Base-by-base conservation (phyloP, 2,329 filamentous ascomycete genomes). In the Ophiostoma triangulosporum region DNA sequence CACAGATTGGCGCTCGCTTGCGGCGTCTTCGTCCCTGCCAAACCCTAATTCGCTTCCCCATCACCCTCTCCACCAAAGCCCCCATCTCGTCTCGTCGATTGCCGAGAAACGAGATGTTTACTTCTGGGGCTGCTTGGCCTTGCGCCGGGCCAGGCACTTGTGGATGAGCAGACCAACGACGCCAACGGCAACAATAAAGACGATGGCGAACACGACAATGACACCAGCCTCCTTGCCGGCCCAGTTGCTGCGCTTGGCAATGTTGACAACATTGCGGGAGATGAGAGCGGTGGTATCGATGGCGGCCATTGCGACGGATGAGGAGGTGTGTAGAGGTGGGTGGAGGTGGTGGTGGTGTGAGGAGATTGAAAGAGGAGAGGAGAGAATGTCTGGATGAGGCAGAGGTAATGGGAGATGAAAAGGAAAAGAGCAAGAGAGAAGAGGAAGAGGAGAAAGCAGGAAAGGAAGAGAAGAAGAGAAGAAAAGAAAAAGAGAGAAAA, bases 201-300 rank as follows among this genome's bases (percentile, higher is more conserved):
- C 70, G 60, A 83, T 78, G 65, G 68, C 72, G 66, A 83, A 80
- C 54, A 83, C 80, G 58, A 82, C 68, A 50, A 83, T 71, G 57
- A 82, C 77, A 65, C 80, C 80, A 45, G 75, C 71, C 62, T 83
- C 75, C 31, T 66, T 61, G 57, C 66, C 60, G 24, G 79, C 77
- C 75, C 76, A 83, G 70, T 81, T 78, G 66, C 75, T 73, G 57
- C 72, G 73, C 70, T 74, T 79, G 62, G 68, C 63, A 57, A 80
- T 68, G 68, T 61, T 71, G 70, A 60, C 54, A 54, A 63, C 33
- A 56, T 65, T 61, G 62, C 65, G 65, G 54, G 64, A 62, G 58
- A 66, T 57, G 49, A 67, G 55, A 1, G 58, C 35, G 22, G 55
- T 33, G 29, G 60, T 60, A 57, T 60, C 60, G 61, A 68, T 64